phyloP scores from a whole-genome alignment of 164 flowering plant genomes.

The Aristolochia californica region DNA sequence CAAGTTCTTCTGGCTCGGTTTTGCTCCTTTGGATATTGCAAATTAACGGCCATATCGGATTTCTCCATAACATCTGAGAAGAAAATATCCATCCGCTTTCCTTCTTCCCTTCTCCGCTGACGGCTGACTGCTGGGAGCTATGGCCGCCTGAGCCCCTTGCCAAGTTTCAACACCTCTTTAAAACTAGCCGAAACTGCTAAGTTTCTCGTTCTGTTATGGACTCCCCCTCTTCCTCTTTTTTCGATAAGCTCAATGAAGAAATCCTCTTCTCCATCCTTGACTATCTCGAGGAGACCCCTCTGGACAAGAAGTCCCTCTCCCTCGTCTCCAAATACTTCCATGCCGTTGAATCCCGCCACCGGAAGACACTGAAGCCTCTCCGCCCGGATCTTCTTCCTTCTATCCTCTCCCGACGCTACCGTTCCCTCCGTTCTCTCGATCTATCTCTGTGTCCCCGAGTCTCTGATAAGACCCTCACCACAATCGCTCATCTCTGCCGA shows the following conservation, averaged over 20 bases:
- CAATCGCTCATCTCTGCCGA: constrained; percentile 22
- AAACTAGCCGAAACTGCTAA: too few relatives aligned
- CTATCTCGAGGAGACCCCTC: constrained; percentile 23
- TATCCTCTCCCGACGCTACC: constrained; percentile 40
- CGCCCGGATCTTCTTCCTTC: constrained; percentile 29
- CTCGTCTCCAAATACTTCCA: constrained; percentile 39
- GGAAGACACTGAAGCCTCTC: constrained; percentile 32
- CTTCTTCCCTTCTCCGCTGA: too few relatives aligned
- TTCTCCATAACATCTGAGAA: too few relatives aligned
- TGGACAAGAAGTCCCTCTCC: constrained; percentile 41
- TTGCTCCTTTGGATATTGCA: too few relatives aligned
- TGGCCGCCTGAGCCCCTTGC: too few relatives aligned
- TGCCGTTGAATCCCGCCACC: constrained; percentile 35
- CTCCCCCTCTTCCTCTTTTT: constrained; percentile 4
- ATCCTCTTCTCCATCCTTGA: constrained; percentile 39
- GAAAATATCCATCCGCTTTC: too few relatives aligned
- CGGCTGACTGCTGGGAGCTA: too few relatives aligned
- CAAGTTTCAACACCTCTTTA: too few relatives aligned
- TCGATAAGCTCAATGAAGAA: constrained; percentile 60
- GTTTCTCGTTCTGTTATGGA: too few relatives aligned
- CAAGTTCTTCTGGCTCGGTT: too few relatives aligned
- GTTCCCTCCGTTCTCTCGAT: constrained; percentile 33
- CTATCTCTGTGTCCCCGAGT: constrained; percentile 62
- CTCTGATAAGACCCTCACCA: constrained; percentile 36
- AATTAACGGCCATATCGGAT: too few relatives aligned